phyloP scores from a whole-genome alignment of 345 rosid species.

The Hibiscus syriacus region DNA sequence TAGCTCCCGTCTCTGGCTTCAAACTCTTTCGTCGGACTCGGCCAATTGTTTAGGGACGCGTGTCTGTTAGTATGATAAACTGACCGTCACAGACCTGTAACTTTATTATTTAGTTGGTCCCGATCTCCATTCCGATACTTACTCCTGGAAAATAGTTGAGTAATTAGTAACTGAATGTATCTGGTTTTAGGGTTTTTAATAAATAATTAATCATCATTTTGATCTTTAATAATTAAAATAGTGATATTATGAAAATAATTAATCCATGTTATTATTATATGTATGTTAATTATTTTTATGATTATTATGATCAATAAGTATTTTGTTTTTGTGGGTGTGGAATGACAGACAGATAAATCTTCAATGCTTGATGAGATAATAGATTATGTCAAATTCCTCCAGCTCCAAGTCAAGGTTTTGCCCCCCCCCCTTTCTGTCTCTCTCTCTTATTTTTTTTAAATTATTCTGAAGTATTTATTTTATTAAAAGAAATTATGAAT shows the following conservation, averaged over 20 bases:
- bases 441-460: no score
- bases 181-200: no score
- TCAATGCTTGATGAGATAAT: conserved; percentile 99
- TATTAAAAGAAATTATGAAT: neutral
- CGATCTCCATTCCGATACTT: no score
- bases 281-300: neutral
- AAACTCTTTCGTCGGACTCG: neutral
- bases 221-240: no score
- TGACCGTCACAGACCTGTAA: neutral
- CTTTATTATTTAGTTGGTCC: neutral
- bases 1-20: neutral
- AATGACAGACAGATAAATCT: conserved; percentile 95
- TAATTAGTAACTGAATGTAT: neutral
- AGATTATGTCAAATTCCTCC: conserved; percentile 96
- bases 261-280: neutral
- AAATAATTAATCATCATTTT: neutral
- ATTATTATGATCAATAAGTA: neutral
- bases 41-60: neutral
- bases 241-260: no score
- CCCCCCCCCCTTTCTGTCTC: no score
- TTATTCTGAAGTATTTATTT: no score
- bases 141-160: neutral
- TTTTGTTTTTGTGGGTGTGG: conserved; percentile 7
- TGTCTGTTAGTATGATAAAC: neutral
- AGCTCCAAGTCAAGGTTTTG: conserved; percentile 95